phyloP scores from a whole-genome alignment of 78 protist genomes.

The Mantamonas sphyraenae region DNA sequence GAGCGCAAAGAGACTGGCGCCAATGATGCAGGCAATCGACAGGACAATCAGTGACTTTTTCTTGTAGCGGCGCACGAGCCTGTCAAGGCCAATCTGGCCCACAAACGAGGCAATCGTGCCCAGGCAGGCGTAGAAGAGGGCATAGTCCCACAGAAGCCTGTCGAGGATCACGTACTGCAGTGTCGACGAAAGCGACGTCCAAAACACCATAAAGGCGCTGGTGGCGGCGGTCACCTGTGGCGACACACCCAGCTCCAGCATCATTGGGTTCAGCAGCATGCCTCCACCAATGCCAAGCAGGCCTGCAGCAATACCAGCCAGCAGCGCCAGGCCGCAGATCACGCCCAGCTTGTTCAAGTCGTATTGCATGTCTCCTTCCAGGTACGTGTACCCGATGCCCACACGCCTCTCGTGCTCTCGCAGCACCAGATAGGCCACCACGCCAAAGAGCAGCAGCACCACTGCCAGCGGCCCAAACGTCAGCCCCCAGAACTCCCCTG shows the following conservation, averaged over 20 bases:
- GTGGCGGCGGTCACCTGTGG: conserved; percentile 22
- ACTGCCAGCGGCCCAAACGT: not conserved
- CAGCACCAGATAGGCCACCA: too few species aligned
- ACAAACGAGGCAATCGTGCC: too few species aligned
- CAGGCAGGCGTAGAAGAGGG: too few species aligned
- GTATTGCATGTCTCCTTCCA: not conserved
- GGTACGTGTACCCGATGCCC: not conserved
- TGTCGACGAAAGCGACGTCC: conserved; percentile 17
- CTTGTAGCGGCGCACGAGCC: too few species aligned
- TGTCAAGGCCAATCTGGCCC: too few species aligned
- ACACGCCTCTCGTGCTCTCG: not conserved
- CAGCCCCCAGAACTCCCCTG: not conserved
- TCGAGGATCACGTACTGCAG: conserved; percentile 2
- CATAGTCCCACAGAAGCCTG: conserved; percentile 2
- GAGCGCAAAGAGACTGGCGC: too few species aligned
- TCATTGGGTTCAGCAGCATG: conserved; percentile 6
- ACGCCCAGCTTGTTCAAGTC: not conserved
- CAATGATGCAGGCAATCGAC: too few species aligned
- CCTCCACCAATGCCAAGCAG: conserved; percentile 23
- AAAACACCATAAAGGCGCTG: conserved; percentile 12
- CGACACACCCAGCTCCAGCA: conserved; percentile 7
- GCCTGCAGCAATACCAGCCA: conserved; percentile 10
- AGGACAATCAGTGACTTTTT: too few species aligned
- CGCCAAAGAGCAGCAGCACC: not conserved
- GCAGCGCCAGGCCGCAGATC: not conserved